Percentiles rank a stretch among this genome's conserved stretches.
phyloP scores from a whole-genome alignment of 2,329 filamentous ascomycete genomes.

The Mariannaea elegans region DNA sequence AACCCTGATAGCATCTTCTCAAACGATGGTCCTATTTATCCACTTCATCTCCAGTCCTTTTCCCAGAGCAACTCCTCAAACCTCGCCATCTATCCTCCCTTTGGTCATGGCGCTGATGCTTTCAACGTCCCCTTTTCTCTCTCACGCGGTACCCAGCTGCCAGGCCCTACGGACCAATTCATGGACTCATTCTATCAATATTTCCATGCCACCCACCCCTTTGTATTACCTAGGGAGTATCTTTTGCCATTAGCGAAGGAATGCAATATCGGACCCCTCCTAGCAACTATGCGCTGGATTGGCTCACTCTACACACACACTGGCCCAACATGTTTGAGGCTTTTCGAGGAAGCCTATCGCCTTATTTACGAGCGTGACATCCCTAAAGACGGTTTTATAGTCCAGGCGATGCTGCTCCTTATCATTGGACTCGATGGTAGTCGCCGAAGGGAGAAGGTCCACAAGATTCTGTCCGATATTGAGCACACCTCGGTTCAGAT shows the following conservation, averaged over 20 bases:
- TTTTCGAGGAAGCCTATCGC: constrained; percentile 66
- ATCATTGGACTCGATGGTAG: constrained; percentile 81
- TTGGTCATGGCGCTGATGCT: constrained; percentile 47
- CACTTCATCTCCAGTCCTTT: constrained; percentile 24
- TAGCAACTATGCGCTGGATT: constrained; percentile 63
- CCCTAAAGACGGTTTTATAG: constrained; percentile 66
- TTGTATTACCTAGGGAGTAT: constrained; percentile 62
- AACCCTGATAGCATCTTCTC: neutral
- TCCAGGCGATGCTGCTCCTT: constrained; percentile 81
- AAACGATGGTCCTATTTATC: constrained; percentile 10
- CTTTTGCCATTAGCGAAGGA: constrained; percentile 59
- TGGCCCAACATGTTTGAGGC: constrained; percentile 53
- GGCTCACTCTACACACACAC: constrained; percentile 63
- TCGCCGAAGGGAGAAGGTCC: constrained; percentile 74
- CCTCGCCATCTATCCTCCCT: neutral
- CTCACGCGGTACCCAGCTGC: constrained; percentile 13
- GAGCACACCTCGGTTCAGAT: constrained; percentile 78
- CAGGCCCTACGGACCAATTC: constrained; percentile 58
- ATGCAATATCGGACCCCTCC: constrained; percentile 55
- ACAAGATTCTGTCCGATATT: constrained; percentile 71
- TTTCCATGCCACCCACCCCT: constrained; percentile 66
- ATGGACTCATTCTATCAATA: constrained; percentile 66
- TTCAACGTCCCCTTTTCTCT: constrained; percentile 19
- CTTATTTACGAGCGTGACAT: constrained; percentile 56
- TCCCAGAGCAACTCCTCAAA: neutral